A percentile compares a stretch with the other conserved stretches of the same genome.
phyloP scores from a whole-genome alignment of 2,329 filamentous ascomycete genomes.

The Aspergillus clavatus region DNA sequence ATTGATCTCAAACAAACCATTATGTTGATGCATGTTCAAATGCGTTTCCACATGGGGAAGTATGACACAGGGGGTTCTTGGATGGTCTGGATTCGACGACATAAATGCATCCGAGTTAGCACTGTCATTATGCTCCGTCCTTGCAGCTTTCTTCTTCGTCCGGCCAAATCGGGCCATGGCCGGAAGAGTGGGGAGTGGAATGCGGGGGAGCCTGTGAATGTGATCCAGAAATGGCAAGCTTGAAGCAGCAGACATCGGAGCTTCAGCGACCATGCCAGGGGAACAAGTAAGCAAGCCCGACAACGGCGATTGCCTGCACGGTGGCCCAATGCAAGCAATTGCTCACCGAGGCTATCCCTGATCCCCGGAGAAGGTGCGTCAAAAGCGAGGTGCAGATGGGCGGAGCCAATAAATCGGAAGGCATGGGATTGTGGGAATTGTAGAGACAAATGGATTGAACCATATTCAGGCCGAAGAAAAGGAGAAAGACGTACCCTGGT shows the following conservation, averaged over 20 bases:
- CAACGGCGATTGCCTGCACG: background rate
- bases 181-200: constrained; percentile 11
- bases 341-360: background rate
- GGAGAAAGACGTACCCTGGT: constrained; percentile 24
- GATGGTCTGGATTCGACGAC: constrained; percentile 17
- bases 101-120: constrained; percentile 25
- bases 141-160: constrained; percentile 22
- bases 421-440: background rate
- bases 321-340: too few relatives aligned
- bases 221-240: constrained; percentile 4
- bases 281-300: background rate
- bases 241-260: background rate
- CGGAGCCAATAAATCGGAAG: too few relatives aligned
- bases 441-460: background rate
- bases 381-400: background rate
- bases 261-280: background rate
- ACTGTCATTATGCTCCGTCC: constrained; percentile 17
- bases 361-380: background rate
- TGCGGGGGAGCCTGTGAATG: constrained; percentile 7
- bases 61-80: constrained; percentile 33
- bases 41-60: constrained; percentile 39
- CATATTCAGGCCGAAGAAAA: background rate
- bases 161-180: constrained; percentile 30
- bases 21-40: constrained; percentile 42
- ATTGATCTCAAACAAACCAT: constrained; percentile 32